A percentile compares a stretch with the other conserved stretches of the same genome.
Conservation (phyloP, 192 early-diverging fungal genomes). For the Lobosporangium transversale region DNA sequence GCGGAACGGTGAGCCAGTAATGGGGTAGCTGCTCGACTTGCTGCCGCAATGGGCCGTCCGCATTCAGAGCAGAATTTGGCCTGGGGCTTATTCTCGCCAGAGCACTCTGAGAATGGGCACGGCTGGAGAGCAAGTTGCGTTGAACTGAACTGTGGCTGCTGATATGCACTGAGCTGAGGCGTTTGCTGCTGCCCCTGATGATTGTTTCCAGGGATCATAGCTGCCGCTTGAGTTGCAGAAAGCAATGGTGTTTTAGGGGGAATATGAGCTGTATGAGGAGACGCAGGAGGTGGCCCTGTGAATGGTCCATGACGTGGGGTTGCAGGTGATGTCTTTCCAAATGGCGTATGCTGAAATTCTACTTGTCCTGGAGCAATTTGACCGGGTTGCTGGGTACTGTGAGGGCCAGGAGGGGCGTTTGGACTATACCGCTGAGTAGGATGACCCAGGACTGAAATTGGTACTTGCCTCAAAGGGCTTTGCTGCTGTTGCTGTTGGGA, state of each 20-base stretch:
- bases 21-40: constrained; percentile 55
- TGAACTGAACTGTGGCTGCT: constrained; percentile 27
- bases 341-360: constrained; percentile 5
- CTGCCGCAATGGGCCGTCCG: constrained; percentile 56
- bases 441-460: constrained; percentile 2
- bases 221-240: constrained; percentile 39
- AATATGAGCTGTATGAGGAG: constrained; percentile 22
- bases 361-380: constrained; percentile 28
- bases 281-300: constrained; percentile 10
- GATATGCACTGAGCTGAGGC: constrained; percentile 34
- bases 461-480: constrained; percentile 3
- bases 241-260: constrained; percentile 42
- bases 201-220: constrained; percentile 37
- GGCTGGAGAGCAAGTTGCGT: constrained; percentile 25
- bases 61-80: constrained; percentile 72
- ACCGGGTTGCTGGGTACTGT: constrained; percentile 10
- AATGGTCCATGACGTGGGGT: constrained; percentile 31
- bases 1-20: constrained; percentile 22
- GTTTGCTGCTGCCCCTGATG: constrained; percentile 31
- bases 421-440: background rate
- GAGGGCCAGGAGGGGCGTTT: background rate
- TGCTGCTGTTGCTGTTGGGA: constrained; percentile 3
- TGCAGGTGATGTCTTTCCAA: constrained; percentile 4
- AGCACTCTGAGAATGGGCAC: constrained; percentile 61
- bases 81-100: constrained; percentile 63